Evolutionary conservation across 2,329 filamentous ascomycete genomes (phyloP), one percentile per base, ranked within the genome.

Genomic region (Nigrograna mackinnonii): DNA sequence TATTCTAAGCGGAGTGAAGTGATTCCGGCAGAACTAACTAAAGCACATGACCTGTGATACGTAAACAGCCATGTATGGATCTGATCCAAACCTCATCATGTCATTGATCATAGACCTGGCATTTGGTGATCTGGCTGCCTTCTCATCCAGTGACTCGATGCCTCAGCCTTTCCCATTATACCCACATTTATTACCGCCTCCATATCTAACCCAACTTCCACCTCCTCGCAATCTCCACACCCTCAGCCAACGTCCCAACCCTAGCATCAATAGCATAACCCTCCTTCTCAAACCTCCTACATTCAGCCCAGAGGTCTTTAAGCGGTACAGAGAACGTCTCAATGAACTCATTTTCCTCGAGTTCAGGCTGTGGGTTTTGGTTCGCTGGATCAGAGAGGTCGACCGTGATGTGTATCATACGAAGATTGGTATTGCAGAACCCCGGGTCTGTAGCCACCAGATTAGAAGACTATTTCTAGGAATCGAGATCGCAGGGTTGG

Each of bases 291-390:
- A 91, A 73, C 50, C 67, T 78, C 63, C 82, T 82, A 60, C 84
- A 84, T 60, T 86, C 83, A 0, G 76, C 76, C 72, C 85, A 90
- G 28, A 92, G 66, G 12, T 78, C 72, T 16, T 68, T 72, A 32
- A 92, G 61, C 5, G 83, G 84, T 6, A 89, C 76, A 6, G 79
- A 81, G 57, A 92, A 91, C 22, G 85, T 84, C 64, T 91, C 87
- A 58, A 92, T 91, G 61, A 91, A 91, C 69, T 92, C 88, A 49
- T 83, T 85, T 19, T 91, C 87, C 62, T 92, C 87, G 5, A 91
- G 75, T 60, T 86, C 72, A 0, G 87, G 84, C 64, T 83, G 50
- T 1, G 82, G 82, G 39, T 87, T 75, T 61, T 85, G 79, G 61
- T 92, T 92, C 55, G 83, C 83, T 0, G 85, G 79, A 1, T 83